phyloP scores from a whole-genome alignment of 495 filamentous ascomycete genomes.

The Podospora anserina region DNA sequence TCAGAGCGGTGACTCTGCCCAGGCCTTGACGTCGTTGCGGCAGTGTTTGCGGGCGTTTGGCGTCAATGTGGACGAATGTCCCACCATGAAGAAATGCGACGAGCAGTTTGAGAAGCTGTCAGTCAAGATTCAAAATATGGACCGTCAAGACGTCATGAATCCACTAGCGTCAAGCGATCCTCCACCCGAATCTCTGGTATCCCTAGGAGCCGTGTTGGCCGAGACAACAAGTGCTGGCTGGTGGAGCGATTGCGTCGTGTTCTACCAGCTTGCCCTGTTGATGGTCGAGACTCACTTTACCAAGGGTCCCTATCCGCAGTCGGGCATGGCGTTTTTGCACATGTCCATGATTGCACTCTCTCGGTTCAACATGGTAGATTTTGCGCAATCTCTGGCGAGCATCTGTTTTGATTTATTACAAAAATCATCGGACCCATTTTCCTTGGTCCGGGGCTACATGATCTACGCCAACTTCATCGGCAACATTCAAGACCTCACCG shows the following conservation, averaged over 20 bases:
- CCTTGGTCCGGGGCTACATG: constrained; percentile 66
- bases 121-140: constrained; percentile 55
- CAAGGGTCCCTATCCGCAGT: constrained; percentile 66
- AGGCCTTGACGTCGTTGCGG: constrained; percentile 65
- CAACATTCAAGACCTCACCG: constrained; percentile 64
- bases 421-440: constrained; percentile 63
- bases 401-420: constrained; percentile 65
- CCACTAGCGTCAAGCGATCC: constrained; percentile 52
- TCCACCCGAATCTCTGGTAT: constrained; percentile 44
- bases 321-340: constrained; percentile 72
- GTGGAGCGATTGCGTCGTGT: constrained; percentile 72
- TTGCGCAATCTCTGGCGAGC: constrained; percentile 62
- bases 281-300: constrained; percentile 67
- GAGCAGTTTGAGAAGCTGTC: constrained; percentile 60
- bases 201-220: constrained; percentile 68
- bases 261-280: constrained; percentile 70
- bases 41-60: constrained; percentile 65
- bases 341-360: constrained; percentile 68
- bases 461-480: constrained; percentile 70
- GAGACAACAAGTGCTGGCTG: constrained; percentile 79
- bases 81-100: constrained; percentile 74
- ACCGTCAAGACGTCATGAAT: constrained; percentile 52
- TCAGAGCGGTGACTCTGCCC: constrained; percentile 64
- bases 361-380: constrained; percentile 68
- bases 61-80: constrained; percentile 59